Percentiles rank a stretch among this genome's conserved stretches.
phyloP scores from a whole-genome alignment of 176 grass and related monocot species.

The Carex myosuroides region DNA sequence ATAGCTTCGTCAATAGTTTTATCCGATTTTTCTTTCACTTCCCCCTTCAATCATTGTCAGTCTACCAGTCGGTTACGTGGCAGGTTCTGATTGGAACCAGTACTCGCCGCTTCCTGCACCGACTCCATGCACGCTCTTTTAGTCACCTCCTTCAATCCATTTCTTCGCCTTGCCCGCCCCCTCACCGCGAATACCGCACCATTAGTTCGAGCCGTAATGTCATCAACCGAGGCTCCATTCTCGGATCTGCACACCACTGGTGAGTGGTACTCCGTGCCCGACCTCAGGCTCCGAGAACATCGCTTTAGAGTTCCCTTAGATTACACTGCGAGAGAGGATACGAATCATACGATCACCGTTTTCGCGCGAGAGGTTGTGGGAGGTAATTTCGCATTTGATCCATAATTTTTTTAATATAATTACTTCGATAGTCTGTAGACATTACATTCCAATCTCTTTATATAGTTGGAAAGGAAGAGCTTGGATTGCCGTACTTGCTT shows the following conservation, averaged over 20 bases:
- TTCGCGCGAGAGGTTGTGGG: constrained; percentile 84
- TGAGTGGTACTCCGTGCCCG: constrained; percentile 58
- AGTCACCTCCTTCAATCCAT: constrained; percentile 11
- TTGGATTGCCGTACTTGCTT: constrained; percentile 59
- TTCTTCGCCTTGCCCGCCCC: background rate
- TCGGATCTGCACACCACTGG: constrained; percentile 38
- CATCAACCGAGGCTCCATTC: background rate
- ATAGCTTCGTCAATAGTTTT: no score
- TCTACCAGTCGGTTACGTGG: background rate
- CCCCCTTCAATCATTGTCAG: background rate
- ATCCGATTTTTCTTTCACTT: no score
- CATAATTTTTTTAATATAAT: background rate
- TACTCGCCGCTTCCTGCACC: background rate
- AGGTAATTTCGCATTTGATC: constrained; percentile 23
- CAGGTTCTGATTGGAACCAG: background rate
- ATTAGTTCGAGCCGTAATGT: constrained; percentile 30
- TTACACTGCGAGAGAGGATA: constrained; percentile 15
- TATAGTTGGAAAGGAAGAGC: constrained; percentile 67
- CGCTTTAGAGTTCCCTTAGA: constrained; percentile 81
- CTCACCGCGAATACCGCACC: background rate
- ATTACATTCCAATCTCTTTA: background rate
- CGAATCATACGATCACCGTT: constrained; percentile 74
- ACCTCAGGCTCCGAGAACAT: constrained; percentile 81
- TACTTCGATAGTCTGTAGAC: background rate
- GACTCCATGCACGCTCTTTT: constrained; percentile 8